Conservation (phyloP, 2,329 filamentous ascomycete genomes). For the Colletotrichum lentis region DNA sequence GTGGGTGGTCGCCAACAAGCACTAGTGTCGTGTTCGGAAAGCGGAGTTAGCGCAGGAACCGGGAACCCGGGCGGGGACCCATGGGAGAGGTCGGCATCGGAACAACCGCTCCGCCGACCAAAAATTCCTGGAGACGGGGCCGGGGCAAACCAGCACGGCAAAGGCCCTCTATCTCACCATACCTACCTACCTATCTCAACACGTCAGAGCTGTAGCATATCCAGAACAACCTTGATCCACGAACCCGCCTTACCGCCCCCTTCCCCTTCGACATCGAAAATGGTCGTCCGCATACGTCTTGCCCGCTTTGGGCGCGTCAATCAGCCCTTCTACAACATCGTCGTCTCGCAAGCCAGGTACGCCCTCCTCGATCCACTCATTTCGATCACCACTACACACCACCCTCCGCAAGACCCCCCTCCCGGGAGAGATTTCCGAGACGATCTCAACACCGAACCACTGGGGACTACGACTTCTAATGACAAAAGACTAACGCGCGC, state of each 20-base stretch:
- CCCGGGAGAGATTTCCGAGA: too few relatives aligned
- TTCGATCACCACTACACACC: not conserved
- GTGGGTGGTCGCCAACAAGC: too few relatives aligned
- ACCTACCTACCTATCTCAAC: not conserved
- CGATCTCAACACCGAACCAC: not conserved
- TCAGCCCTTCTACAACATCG: conserved; percentile 95
- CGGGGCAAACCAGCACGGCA: not conserved
- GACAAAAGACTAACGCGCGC: not conserved
- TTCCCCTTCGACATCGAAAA: conserved; percentile 50
- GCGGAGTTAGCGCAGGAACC: not conserved
- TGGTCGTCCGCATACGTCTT: conserved; percentile 94
- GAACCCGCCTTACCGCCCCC: too few relatives aligned
- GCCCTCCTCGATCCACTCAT: conserved; percentile 38
- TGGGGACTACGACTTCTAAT: not conserved
- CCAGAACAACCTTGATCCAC: not conserved
- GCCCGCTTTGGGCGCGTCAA: conserved; percentile 91
- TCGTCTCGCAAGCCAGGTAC: conserved; percentile 90
- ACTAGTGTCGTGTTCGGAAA: not conserved
- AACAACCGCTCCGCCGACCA: conserved; percentile 13
- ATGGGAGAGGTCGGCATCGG: not conserved
- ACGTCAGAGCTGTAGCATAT: conserved; percentile 5
- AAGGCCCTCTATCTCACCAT: not conserved
- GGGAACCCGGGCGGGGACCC: not conserved
- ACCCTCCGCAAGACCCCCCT: not conserved
- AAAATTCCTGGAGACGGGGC: conserved; percentile 26